phyloP scores from a whole-genome alignment of 495 filamentous ascomycete genomes.

The Penicillium cinerascens region DNA sequence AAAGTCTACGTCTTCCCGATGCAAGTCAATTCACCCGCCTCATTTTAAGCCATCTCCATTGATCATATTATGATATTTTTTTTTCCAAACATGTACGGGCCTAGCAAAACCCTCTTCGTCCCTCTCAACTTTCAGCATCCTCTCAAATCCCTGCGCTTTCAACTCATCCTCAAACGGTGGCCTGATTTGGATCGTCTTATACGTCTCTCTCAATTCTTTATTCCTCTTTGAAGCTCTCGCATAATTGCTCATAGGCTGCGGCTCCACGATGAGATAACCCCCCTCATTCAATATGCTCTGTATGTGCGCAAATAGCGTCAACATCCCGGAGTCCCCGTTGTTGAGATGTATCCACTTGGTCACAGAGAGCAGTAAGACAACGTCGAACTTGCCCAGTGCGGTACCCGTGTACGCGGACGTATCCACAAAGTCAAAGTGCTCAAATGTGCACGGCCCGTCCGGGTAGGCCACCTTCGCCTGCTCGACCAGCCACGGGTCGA shows the following conservation, averaged over 20 bases:
- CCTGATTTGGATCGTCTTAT: slow-evolving; percentile 25
- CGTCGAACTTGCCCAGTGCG: slow-evolving; percentile 28
- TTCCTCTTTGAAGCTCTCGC: slow-evolving; percentile 27
- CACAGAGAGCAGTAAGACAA: slow-evolving; percentile 27
- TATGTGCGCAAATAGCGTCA: slow-evolving; percentile 26
- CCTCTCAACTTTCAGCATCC: slow-evolving; percentile 23
- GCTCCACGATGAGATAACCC: slow-evolving; percentile 28
- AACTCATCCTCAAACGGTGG: slow-evolving; percentile 26
- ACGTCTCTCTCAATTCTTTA: slow-evolving; percentile 29
- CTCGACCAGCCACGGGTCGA: slow-evolving; percentile 28
- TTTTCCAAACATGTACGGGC: slow-evolving; percentile 30
- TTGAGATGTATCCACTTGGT: slow-evolving; percentile 31
- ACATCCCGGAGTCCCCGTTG: slow-evolving; percentile 26
- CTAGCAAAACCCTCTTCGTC: slow-evolving; percentile 29
- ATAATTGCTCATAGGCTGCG: slow-evolving; percentile 33
- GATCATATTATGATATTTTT: slow-evolving; percentile 13
- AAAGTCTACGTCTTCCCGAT: slow-evolving; percentile 6
- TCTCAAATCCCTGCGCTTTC: slow-evolving; percentile 26
- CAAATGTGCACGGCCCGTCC: slow-evolving; percentile 27
- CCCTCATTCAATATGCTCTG: slow-evolving; percentile 24
- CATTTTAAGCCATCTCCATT: slow-evolving; percentile 11
- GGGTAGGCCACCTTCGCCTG: slow-evolving; percentile 28
- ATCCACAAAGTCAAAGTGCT: slow-evolving; percentile 45
- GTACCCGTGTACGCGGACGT: slow-evolving; percentile 51
- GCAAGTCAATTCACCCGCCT: slow-evolving; percentile 8